Percentiles rank a stretch among this genome's conserved stretches.
Conservation (phyloP, 2,329 filamentous ascomycete genomes). For the Exophiala bonariae region DNA sequence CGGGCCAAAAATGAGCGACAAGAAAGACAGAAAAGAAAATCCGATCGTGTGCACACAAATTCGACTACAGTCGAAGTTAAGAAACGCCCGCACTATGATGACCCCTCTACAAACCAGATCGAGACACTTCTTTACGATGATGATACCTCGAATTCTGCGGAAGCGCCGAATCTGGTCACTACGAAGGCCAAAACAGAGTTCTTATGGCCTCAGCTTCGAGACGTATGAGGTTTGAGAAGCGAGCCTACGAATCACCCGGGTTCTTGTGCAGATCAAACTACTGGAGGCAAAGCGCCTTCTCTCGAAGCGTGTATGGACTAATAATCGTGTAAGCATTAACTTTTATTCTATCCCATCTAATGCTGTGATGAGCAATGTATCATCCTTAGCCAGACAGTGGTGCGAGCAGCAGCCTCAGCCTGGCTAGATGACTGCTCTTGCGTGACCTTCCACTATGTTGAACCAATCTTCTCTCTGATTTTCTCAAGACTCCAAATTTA, state of each 20-base stretch:
- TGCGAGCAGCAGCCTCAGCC: slow-evolving; percentile 24
- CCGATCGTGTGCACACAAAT: slow-evolving; percentile 1
- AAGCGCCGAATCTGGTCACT: too few species aligned
- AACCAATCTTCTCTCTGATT: slow-evolving; percentile 52
- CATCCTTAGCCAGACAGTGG: slow-evolving; percentile 87
- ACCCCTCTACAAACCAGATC: slow-evolving; percentile 6
- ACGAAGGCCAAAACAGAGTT: neutral
- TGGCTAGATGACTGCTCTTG: slow-evolving; percentile 33
- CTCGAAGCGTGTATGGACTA: neutral
- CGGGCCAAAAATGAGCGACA: slow-evolving; percentile 25
- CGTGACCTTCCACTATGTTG: slow-evolving; percentile 35
- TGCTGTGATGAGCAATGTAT: slow-evolving; percentile 86
- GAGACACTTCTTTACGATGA: slow-evolving; percentile 25
- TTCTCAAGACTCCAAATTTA: too few species aligned
- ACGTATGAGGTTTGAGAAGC: too few species aligned
- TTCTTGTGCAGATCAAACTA: too few species aligned
- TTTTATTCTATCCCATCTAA: slow-evolving; percentile 11
- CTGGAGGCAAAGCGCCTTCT: too few species aligned
- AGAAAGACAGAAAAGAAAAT: slow-evolving; percentile 11
- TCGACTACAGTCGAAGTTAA: neutral
- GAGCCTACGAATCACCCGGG: too few species aligned
- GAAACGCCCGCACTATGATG: slow-evolving; percentile 13
- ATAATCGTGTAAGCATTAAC: slow-evolving; percentile 9
- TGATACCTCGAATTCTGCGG: neutral
- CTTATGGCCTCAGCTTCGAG: neutral